phyloP scores from a whole-genome alignment of 148 eudicot species.

The Oxyria digyna region DNA sequence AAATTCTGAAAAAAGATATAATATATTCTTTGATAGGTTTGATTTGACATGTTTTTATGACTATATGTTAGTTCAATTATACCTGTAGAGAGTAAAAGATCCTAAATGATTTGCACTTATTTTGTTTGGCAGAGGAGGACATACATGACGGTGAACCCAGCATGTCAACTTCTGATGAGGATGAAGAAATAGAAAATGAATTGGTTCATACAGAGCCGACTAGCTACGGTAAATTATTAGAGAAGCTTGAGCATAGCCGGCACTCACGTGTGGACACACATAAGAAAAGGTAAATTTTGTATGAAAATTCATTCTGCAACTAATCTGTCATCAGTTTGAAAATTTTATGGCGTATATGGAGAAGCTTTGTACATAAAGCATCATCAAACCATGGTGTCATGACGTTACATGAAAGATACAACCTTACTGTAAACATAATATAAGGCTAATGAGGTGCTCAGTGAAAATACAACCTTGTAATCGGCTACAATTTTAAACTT shows the following conservation, averaged over 20 bases:
- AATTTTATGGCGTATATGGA: background rate
- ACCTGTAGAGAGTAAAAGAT: background rate
- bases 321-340: background rate
- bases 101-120: background rate
- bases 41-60: background rate
- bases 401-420: background rate
- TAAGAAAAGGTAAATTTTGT: constrained; percentile 23
- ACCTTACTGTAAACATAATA: background rate
- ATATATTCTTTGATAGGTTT: background rate
- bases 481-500: background rate
- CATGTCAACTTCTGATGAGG: constrained; percentile 15
- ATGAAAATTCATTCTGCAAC: background rate
- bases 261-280: constrained; percentile 17
- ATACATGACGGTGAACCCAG: background rate
- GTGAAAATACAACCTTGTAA: too few species aligned
- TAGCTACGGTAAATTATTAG: constrained; percentile 38
- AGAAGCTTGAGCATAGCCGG: constrained; percentile 26
- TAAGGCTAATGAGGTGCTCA: background rate
- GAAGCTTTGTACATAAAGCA: background rate
- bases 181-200: constrained; percentile 21
- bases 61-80: too few species aligned
- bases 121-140: constrained; percentile 9
- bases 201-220: constrained; percentile 33
- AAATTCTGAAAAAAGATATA: background rate
- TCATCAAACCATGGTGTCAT: background rate